These are phyloP conservation scores for Colletotrichum plurivorum DNA, from an alignment of 2,329 filamentous ascomycete species.

Conservation along the genomic window DNA sequence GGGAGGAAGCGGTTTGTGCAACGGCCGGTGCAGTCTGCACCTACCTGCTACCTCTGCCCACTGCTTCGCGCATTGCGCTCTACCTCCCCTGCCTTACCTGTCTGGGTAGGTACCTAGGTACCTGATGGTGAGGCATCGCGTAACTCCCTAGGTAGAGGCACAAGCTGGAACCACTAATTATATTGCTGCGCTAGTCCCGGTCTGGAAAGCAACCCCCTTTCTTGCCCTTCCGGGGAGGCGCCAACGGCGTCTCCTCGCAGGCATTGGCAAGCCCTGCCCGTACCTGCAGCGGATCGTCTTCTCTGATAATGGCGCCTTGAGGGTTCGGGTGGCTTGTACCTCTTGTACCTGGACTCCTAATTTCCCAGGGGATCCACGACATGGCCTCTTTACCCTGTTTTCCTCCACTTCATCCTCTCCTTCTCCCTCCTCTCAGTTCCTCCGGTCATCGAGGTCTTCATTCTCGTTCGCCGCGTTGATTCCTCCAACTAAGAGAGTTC, in stretches of 20 bases:
- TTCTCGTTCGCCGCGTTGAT: conserved; percentile 38
- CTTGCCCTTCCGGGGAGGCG: conserved; percentile 27
- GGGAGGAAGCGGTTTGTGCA: too few relatives aligned
- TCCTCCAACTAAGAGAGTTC: conserved; percentile 41
- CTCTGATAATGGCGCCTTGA: conserved; percentile 31
- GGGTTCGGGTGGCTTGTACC: conserved; percentile 34
- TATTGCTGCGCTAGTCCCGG: conserved; percentile 17
- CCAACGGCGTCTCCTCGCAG: conserved; percentile 18
- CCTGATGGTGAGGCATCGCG: too few relatives aligned
- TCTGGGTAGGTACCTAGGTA: too few relatives aligned
- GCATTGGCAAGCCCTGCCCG: conserved; percentile 22
- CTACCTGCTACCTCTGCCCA: too few relatives aligned
- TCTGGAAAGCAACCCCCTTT: conserved; percentile 29
- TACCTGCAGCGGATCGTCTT: conserved; percentile 37
- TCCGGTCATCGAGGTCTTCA: conserved; percentile 36
- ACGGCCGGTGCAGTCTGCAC: too few relatives aligned
- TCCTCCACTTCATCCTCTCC: conserved; percentile 38
- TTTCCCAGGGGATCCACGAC: conserved; percentile 38
- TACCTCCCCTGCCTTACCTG: too few relatives aligned
- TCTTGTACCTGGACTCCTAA: conserved; percentile 32
- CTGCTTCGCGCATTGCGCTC: too few relatives aligned
- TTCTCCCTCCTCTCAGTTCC: conserved; percentile 37
- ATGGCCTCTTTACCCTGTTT: conserved; percentile 40
- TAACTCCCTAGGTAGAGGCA: too few relatives aligned
- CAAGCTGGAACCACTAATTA: conserved; percentile 27